Conservation (phyloP, 2,329 filamentous ascomycete species). For the Hortaea sp. region DNA sequence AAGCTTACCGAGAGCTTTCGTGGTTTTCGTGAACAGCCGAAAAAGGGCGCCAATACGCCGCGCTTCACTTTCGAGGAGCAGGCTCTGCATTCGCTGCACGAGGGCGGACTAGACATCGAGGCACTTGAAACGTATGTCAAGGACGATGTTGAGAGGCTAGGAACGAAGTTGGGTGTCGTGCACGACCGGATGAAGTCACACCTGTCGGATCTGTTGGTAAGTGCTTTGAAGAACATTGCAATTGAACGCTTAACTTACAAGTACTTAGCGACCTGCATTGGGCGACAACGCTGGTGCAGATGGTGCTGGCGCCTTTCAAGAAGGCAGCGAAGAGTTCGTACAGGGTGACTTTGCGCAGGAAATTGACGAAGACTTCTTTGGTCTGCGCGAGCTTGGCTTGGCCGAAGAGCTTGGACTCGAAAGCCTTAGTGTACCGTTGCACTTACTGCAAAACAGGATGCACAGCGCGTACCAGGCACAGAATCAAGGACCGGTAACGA, state of each 20-base stretch:
- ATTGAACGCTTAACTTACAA: constrained; percentile 15
- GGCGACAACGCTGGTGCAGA: constrained; percentile 65
- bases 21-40: constrained; percentile 73
- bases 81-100: constrained; percentile 72
- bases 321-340: constrained; percentile 93
- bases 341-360: constrained; percentile 96
- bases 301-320: constrained; percentile 83
- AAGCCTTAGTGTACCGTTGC: constrained; percentile 81
- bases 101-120: constrained; percentile 75
- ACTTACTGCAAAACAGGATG: constrained; percentile 85
- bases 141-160: constrained; percentile 83
- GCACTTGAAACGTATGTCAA: constrained; percentile 76
- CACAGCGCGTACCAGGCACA: constrained; percentile 76
- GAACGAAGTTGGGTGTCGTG: constrained; percentile 66
- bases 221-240: constrained; percentile 7
- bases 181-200: constrained; percentile 94
- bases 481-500: constrained; percentile 51
- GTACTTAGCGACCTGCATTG: constrained; percentile 61
- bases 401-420: constrained; percentile 84
- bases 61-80: constrained; percentile 77
- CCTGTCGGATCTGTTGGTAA: constrained; percentile 71
- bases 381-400: constrained; percentile 88
- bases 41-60: constrained; percentile 37
- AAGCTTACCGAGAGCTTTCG: constrained; percentile 74
- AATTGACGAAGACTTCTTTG: constrained; percentile 97